Evolutionary conservation across 148 eudicot species (phyloP).

Genomic region (Simmondsia chinensis): DNA sequence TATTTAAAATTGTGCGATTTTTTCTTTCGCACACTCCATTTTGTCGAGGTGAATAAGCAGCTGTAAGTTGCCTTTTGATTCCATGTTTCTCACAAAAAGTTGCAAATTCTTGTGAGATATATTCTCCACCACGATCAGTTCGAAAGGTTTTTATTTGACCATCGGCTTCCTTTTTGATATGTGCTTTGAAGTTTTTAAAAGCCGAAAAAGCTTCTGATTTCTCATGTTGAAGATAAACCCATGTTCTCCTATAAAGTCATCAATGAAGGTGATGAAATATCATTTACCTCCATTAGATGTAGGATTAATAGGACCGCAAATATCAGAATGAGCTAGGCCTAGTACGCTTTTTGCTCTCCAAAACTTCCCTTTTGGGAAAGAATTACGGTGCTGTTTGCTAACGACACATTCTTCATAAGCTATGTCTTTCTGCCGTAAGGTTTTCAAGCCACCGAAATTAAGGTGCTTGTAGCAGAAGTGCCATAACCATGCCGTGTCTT

Average conservation of each 20-base stretch:
- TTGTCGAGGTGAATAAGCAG: conserved; percentile 9
- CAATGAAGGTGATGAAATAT: no score
- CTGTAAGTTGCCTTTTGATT: conserved; percentile 2
- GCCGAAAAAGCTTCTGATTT: no score
- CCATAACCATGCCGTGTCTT: conserved; percentile 7
- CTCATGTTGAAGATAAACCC: no score
- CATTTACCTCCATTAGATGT: conserved; percentile 11
- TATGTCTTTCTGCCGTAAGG: conserved; percentile 8
- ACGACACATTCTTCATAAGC: conserved; percentile 8
- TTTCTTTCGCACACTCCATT: conserved; percentile 6
- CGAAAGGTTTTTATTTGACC: no score
- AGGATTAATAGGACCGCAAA: conserved; percentile 8
- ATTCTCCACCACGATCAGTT: no score
- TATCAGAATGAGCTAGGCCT: conserved; percentile 6
- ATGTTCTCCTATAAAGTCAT: no score
- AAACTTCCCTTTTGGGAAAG: conserved; percentile 4
- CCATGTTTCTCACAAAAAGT: neutral
- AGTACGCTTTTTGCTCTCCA: conserved; percentile 1
- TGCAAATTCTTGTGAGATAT: neutral
- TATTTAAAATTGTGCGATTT: neutral
- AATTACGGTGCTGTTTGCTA: conserved; percentile 10
- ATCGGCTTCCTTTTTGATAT: no score
- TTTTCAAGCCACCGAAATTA: conserved; percentile 6
- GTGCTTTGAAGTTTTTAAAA: no score
- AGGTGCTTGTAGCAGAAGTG: conserved; percentile 11